Base-by-base conservation (phyloP, 345 rosid species). In the Orychophragmus violaceus region DNA sequence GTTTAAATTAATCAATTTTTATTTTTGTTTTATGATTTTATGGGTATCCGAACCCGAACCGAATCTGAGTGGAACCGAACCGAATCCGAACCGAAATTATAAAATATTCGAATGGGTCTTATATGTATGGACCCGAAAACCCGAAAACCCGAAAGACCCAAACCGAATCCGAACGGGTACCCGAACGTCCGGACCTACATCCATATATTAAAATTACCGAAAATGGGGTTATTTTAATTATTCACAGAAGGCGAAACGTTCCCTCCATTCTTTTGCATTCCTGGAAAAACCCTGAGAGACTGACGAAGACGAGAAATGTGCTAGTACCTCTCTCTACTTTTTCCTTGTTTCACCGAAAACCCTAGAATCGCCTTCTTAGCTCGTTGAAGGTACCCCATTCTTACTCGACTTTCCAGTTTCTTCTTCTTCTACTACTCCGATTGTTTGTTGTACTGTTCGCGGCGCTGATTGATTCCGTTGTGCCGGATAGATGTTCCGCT, bases 231-330 rank as follows among this genome's bases (percentile, higher is more conserved):
- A n/a, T n/a, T n/a, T 70, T 70, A 42, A 62, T 52, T 28, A 41
- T 17, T 53, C 5, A 8, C 22, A 27, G 33, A 42, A 18, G 49
- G 19, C n/a, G 13, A 19, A 58, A 48, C 23, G 37, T 73, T 73
- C 77, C 77, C 77, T 73, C 77, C 77, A 46, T 23, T 72, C 46
- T 66, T 48, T 32, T 24, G 52, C 29, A 1, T 49, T 24, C 57
- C 50, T 23, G 17, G 13, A 23, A n/a, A 64, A 50, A 36, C 48
- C 64, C 29, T 8, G 3, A 46, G 21, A 48, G 21, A 41, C 66
- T 25, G 76, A 48, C 45, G 59, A 44, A 49, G 61, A 11, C 9
- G 44, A 55, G 33, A 37, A 59, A 50, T 37, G 35, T 56, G 65
- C 60, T 58, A 16, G 28, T 1, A 23, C 27, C 30, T 9, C 24